Evolutionary conservation across 1,284 basidiomycete genomes (phyloP).

Genomic region (Ustilago tritici): DNA sequence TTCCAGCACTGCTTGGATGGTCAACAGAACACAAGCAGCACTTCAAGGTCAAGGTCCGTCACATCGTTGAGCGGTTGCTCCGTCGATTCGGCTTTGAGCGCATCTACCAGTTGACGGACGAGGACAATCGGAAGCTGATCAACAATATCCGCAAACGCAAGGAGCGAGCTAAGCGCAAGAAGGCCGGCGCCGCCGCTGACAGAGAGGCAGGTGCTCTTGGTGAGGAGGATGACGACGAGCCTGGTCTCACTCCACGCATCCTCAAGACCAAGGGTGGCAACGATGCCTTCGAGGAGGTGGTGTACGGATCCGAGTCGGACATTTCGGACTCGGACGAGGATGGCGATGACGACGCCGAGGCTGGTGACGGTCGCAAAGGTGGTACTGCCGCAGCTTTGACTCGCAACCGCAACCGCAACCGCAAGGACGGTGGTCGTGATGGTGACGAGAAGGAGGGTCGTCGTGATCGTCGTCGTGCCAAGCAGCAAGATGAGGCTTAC

Average conservation of each 20-base stretch:
- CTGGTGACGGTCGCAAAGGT: constrained; percentile 26
- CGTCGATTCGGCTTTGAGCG: constrained; percentile 89
- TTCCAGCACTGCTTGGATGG: constrained; percentile 89
- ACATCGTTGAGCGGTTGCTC: constrained; percentile 96
- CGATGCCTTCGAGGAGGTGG: constrained; percentile 70
- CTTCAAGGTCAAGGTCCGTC: constrained; percentile 95
- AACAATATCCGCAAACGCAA: constrained; percentile 91
- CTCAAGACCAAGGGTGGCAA: constrained; percentile 52
- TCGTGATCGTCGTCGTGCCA: constrained; percentile 37
- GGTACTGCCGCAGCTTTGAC: constrained; percentile 42
- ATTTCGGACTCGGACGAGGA: constrained; percentile 61
- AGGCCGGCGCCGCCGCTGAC: constrained; percentile 72
- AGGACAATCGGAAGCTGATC: constrained; percentile 82
- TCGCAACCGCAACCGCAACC: constrained; percentile 25
- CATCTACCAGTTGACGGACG: constrained; percentile 75
- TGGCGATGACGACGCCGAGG: constrained; percentile 47
- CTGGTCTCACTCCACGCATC: constrained; percentile 44
- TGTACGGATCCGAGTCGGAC: constrained; percentile 67
- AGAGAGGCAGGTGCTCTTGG: constrained; percentile 48
- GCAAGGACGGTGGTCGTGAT: constrained; percentile 41
- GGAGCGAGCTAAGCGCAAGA: constrained; percentile 81
- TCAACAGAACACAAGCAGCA: constrained; percentile 98
- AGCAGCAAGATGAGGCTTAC: constrained; percentile 71
- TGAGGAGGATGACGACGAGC: constrained; percentile 52
- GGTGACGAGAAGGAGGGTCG: constrained; percentile 23